Evolutionary conservation across 2,329 filamentous ascomycete species (phyloP).

Genomic region (Phaeosphaeriaceae sp.): DNA sequence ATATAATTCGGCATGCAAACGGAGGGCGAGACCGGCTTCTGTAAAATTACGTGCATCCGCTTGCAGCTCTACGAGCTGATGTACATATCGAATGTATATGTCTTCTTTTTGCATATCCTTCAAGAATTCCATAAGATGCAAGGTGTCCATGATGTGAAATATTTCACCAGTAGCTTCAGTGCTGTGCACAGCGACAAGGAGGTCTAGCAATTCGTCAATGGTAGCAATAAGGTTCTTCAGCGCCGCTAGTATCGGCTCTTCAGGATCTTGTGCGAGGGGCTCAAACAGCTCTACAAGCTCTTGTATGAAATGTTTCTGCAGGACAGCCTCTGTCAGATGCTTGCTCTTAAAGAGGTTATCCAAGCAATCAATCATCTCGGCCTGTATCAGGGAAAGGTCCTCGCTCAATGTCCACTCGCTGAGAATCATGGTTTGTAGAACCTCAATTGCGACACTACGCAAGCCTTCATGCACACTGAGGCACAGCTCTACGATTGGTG

Average conservation of each 20-base stretch:
- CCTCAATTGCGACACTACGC: slow-evolving; percentile 86
- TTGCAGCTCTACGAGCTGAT: slow-evolving; percentile 84
- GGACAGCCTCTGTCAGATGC: slow-evolving; percentile 82
- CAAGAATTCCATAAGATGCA: slow-evolving; percentile 93
- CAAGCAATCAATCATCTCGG: slow-evolving; percentile 93
- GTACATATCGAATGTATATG: slow-evolving; percentile 94
- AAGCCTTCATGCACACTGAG: slow-evolving; percentile 94
- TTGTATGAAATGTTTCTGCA: slow-evolving; percentile 89
- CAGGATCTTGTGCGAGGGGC: slow-evolving; percentile 67
- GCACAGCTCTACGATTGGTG: slow-evolving; percentile 90
- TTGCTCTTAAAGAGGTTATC: slow-evolving; percentile 90
- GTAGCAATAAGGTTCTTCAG: slow-evolving; percentile 81
- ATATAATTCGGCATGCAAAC: slow-evolving; percentile 90
- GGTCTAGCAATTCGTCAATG: slow-evolving; percentile 87
- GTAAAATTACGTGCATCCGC: slow-evolving; percentile 76
- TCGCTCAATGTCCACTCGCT: slow-evolving; percentile 97
- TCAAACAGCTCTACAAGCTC: slow-evolving; percentile 85
- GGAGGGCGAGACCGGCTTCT: slow-evolving; percentile 86
- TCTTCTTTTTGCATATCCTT: slow-evolving; percentile 97
- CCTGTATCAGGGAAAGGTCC: slow-evolving; percentile 88
- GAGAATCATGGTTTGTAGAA: slow-evolving; percentile 96
- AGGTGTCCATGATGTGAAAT: slow-evolving; percentile 82
- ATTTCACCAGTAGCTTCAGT: slow-evolving; percentile 76
- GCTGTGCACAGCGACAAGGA: slow-evolving; percentile 87
- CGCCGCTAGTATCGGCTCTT: slow-evolving; percentile 77